These are phyloP conservation scores for Geranium incanum DNA, from an alignment of 441 rosid species.

Conservation along the genomic window DNA sequence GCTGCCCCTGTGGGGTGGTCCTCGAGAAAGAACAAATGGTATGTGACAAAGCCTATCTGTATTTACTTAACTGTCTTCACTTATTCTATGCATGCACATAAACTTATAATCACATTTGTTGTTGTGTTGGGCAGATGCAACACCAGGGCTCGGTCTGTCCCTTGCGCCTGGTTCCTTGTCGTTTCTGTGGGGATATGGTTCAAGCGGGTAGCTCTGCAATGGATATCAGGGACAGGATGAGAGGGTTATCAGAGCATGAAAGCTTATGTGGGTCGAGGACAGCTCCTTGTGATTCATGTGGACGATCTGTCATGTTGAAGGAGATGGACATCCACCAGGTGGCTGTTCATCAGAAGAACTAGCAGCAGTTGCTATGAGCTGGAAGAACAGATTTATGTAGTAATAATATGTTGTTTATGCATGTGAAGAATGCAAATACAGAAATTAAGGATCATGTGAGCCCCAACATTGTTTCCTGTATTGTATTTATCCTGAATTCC, in stretches of 20 bases:
- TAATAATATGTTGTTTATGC: background rate
- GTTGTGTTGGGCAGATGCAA: conserved; percentile 43
- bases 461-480: background rate
- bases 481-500: background rate
- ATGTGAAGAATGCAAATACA: background rate
- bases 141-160: conserved; percentile 75
- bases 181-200: conserved; percentile 92
- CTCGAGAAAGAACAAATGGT: conserved; percentile 89
- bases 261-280: conserved; percentile 87
- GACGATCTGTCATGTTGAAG: conserved; percentile 87
- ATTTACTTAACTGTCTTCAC: background rate
- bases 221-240: conserved; percentile 62
- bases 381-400: background rate
- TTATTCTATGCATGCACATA: background rate
- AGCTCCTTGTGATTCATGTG: conserved; percentile 83
- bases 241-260: conserved; percentile 87
- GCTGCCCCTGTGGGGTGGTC: conserved; percentile 66
- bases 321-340: conserved; percentile 92
- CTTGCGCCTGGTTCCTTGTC: conserved; percentile 56
- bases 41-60: conserved; percentile 14
- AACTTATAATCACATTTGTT: background rate
- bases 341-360: conserved; percentile 77
- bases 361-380: background rate
- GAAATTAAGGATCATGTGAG: background rate
- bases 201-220: conserved; percentile 67